These are phyloP conservation scores for Colletotrichum incanum DNA, from an alignment of 2,329 filamentous ascomycete species.

Conservation along the genomic window DNA sequence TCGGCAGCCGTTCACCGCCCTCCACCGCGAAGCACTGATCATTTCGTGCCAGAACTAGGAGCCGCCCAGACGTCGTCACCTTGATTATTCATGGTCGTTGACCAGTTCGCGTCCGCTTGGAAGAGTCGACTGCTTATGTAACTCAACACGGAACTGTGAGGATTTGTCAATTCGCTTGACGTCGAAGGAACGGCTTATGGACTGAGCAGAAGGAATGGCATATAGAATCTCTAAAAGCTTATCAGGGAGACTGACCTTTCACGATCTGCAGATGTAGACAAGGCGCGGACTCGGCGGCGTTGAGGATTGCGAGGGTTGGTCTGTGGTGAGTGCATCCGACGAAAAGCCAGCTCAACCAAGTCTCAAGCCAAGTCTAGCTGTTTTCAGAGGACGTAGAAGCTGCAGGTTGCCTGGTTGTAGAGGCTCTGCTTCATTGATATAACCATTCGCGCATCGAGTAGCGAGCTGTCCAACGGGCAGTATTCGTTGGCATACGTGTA, in stretches of 20 bases:
- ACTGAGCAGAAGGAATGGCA: too few species aligned
- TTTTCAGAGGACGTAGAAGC: background rate
- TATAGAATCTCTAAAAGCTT: too few species aligned
- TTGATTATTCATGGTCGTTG: conserved; percentile 24
- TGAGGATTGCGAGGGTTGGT: background rate
- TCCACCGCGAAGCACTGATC: conserved; percentile 35
- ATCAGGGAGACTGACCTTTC: background rate
- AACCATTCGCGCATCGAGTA: background rate
- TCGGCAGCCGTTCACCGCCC: conserved; percentile 36
- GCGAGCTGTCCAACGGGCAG: too few species aligned
- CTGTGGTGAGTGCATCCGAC: background rate
- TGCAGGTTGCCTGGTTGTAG: background rate
- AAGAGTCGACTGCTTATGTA: background rate
- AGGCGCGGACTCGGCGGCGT: background rate
- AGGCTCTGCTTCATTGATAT: background rate
- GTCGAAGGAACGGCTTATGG: too few species aligned
- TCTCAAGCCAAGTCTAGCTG: background rate
- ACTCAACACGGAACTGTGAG: background rate
- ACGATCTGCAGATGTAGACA: background rate
- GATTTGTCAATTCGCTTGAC: background rate
- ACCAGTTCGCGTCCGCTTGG: background rate
- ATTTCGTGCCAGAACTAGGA: conserved; percentile 26
- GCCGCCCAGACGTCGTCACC: conserved; percentile 21
- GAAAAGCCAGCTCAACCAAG: background rate
- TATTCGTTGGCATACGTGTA: background rate